phyloP scores from a whole-genome alignment of 306 rosid genomes.

The Pyrus betulifolia region DNA sequence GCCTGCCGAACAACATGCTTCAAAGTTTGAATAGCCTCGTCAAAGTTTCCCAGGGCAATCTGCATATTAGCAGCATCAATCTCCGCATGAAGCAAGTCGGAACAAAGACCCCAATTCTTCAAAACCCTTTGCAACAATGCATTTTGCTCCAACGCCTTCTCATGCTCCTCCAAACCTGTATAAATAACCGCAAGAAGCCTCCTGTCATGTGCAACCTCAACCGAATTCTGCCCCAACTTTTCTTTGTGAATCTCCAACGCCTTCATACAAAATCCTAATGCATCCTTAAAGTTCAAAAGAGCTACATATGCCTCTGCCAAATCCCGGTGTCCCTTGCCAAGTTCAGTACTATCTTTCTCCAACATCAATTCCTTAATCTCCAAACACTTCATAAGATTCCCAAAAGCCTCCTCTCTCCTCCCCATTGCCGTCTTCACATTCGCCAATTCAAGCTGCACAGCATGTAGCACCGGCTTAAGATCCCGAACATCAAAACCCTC shows the following conservation, averaged over 20 bases:
- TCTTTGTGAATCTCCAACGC: constrained; percentile 69
- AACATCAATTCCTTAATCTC: constrained; percentile 74
- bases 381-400: constrained; percentile 70
- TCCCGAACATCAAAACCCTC: constrained; percentile 45
- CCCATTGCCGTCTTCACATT: constrained; percentile 88
- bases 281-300: constrained; percentile 71
- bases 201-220: constrained; percentile 77
- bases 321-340: constrained; percentile 66
- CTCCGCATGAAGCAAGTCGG: constrained; percentile 70
- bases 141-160: constrained; percentile 86
- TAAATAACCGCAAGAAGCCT: constrained; percentile 75
- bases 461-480: constrained; percentile 72
- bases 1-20: constrained; percentile 52
- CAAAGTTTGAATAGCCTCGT: constrained; percentile 71
- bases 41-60: constrained; percentile 71
- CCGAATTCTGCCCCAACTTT: constrained; percentile 64
- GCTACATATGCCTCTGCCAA: constrained; percentile 76
- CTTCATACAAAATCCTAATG: constrained; percentile 62
- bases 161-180: constrained; percentile 81
- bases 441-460: constrained; percentile 74
- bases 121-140: constrained; percentile 58
- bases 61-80: constrained; percentile 88
- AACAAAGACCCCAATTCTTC: constrained; percentile 75
- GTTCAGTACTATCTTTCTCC: constrained; percentile 58
- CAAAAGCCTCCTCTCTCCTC: constrained; percentile 89